Conservation (phyloP, 139 green algal genomes). For the Spirogloea muscicola region DNA sequence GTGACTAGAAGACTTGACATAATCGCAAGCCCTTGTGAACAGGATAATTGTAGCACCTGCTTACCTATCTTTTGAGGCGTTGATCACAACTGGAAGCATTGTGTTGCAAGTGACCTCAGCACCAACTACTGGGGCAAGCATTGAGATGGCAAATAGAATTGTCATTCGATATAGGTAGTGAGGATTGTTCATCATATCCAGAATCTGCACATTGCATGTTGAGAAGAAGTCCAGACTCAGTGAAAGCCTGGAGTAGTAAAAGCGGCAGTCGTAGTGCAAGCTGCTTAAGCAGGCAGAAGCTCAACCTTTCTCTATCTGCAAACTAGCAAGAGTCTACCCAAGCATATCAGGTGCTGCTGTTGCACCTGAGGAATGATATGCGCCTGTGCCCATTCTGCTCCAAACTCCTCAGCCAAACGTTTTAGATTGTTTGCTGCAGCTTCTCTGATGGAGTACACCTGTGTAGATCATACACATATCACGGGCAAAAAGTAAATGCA, state of each 20-base stretch:
- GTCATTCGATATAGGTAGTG: constrained; percentile 98
- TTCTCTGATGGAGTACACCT: constrained; percentile 82
- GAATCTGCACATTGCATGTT: constrained; percentile 20
- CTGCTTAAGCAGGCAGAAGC: too few relatives aligned
- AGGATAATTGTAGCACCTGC: constrained; percentile 2
- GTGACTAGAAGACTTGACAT: not conserved
- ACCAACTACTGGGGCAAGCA: constrained; percentile 72
- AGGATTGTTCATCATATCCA: constrained; percentile 61
- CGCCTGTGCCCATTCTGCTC: constrained; percentile 82
- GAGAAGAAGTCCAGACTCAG: not conserved
- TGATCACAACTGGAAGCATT: constrained; percentile 86
- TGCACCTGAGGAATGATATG: constrained; percentile 75
- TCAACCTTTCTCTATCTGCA: too few relatives aligned
- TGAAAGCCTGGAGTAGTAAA: too few relatives aligned
- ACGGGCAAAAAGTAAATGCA: not conserved
- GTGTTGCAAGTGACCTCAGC: constrained; percentile 72
- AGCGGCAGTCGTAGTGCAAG: too few relatives aligned
- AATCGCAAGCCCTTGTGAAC: not conserved
- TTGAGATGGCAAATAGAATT: constrained; percentile 72
- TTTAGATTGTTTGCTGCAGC: constrained; percentile 83
- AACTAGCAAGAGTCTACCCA: too few relatives aligned
- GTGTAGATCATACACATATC: constrained; percentile 17
- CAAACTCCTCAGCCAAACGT: constrained; percentile 88
- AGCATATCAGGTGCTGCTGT: too few relatives aligned
- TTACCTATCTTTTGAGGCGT: constrained; percentile 67